Evolutionary conservation across 2,329 filamentous ascomycete genomes (phyloP).

Genomic region (Cyphellophora attinorum): DNA sequence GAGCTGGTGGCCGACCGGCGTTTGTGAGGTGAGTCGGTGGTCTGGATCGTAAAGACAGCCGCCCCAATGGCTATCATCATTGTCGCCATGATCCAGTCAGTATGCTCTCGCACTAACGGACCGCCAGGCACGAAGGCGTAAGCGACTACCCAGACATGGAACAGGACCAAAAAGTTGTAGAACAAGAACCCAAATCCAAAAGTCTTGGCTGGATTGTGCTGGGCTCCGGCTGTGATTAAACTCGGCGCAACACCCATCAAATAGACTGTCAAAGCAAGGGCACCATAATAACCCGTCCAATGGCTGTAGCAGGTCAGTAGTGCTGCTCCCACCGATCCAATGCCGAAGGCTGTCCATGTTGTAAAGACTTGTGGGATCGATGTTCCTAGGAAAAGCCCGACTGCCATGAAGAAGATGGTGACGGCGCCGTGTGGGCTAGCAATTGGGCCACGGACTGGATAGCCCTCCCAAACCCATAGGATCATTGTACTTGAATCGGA

Average conservation of each 20-base stretch:
- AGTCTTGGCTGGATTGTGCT: constrained; percentile 64
- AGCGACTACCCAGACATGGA: constrained; percentile 96
- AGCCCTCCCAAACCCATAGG: constrained; percentile 95
- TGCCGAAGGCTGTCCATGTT: constrained; percentile 69
- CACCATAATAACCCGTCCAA: constrained; percentile 88
- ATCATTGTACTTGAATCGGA: constrained; percentile 99
- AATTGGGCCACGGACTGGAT: constrained; percentile 77
- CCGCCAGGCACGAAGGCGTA: constrained; percentile 97
- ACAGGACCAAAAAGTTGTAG: constrained; percentile 91
- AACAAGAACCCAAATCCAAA: constrained; percentile 85
- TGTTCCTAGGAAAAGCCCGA: constrained; percentile 67
- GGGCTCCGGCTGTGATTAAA: constrained; percentile 65
- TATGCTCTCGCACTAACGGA: constrained; percentile 82
- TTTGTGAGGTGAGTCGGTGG: constrained; percentile 37
- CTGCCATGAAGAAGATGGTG: constrained; percentile 79
- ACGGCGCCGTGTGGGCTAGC: constrained; percentile 82
- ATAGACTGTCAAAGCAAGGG: constrained; percentile 64
- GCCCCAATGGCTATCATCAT: constrained; percentile 78
- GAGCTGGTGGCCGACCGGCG: constrained; percentile 25
- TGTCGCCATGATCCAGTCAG: constrained; percentile 85
- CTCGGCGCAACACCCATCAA: constrained; percentile 69
- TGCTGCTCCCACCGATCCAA: constrained; percentile 70
- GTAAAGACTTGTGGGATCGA: constrained; percentile 60
- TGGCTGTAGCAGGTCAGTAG: constrained; percentile 66
- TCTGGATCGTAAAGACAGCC: constrained; percentile 63